Evolutionary conservation across 768 basidiomycete species (phyloP), one percentile per base, ranked within the genome.

Genomic region (Suillus hirtellus): DNA sequence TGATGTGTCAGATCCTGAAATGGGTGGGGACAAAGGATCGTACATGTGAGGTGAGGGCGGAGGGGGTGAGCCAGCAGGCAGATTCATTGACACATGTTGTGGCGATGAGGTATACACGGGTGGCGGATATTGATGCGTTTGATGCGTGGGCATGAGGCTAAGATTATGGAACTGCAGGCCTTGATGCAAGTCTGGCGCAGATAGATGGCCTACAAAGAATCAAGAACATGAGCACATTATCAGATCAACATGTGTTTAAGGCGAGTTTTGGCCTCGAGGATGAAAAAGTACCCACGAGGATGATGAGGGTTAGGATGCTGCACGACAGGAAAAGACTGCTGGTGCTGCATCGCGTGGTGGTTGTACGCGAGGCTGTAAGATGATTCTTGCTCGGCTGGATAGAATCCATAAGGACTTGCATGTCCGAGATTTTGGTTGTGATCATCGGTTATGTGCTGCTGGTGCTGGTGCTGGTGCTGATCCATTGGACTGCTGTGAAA

Each of bases 1-100:
- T 72, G 92, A 93, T 74, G 90, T 90, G 79, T 93, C 92, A 79
- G 92, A 93, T 80, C 91, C 91, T 81, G 91, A 93, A 73, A 92
- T 82, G 79, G 89, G 90, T 74, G 92, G 92, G 62, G 90, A 92
- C 70, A 92, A 80, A 74, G 91, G 88, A 80, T 90, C 90, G 77
- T 93, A 92, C 79, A 90, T 84, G 79, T 88, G 84, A 76, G 89
- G 86, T 66, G 89, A 89, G 69, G 88, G 85, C 70, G 87, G 87
- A 72, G 91, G 88, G 72, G 92, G 89, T 69, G 91, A 78, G 71
- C 77, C 86, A 71, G 82, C 80, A 77, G 86, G 79, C 75, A 88
- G 77, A 63, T 82, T 85, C 81, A 89, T 80, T 73, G 72, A 75
- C 71, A 83, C 88, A 89, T 89, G 89, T 83, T 87, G 89, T 80